These are phyloP conservation scores for Blastobotrys niveus DNA, from an alignment of 1,139 yeast genomes.

Conservation along the genomic window DNA sequence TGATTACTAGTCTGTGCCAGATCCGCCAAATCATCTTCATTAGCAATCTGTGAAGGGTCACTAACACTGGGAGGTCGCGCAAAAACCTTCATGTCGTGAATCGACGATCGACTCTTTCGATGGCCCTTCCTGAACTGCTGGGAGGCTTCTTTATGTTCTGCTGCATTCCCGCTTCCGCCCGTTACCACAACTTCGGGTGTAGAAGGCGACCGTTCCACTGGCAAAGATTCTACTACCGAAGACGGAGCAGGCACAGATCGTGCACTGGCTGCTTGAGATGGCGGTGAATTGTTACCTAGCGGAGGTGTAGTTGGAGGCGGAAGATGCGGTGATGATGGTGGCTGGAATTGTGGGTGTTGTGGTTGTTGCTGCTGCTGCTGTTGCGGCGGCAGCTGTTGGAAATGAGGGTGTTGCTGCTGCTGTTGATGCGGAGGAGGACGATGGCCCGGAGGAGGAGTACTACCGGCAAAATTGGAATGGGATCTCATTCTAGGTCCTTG, in stretches of 20 bases:
- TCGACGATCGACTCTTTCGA: slow-evolving; percentile 16
- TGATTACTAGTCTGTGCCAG: slow-evolving; percentile 7
- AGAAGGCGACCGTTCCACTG: slow-evolving; percentile 6
- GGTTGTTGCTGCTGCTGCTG: not conserved
- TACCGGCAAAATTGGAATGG: slow-evolving; percentile 1
- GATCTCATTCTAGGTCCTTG: slow-evolving; percentile 2
- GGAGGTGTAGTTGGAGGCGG: slow-evolving; percentile 1
- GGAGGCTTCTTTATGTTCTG: not conserved
- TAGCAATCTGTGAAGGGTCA: slow-evolving; percentile 5
- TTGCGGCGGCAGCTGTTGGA: not conserved
- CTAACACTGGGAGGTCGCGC: slow-evolving; percentile 11
- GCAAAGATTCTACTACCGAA: not conserved
- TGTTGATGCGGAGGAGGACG: not conserved
- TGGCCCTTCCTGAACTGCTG: slow-evolving; percentile 13
- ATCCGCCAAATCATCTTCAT: slow-evolving; percentile 7
- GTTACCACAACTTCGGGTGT: slow-evolving; percentile 4
- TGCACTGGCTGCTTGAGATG: not conserved
- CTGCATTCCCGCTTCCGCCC: not conserved
- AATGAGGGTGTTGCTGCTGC: not conserved
- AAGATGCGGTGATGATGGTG: too few relatives aligned
- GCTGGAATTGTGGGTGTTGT: too few relatives aligned
- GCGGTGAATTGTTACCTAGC: not conserved
- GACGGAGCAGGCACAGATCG: not conserved
- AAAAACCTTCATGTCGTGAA: slow-evolving; percentile 17
- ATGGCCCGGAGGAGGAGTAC: not conserved